A percentile compares a stretch with the other conserved stretches of the same genome.
These are phyloP conservation scores for Mycena sp. DNA, from an alignment of 1,284 basidiomycete genomes.

Conservation along the genomic window DNA sequence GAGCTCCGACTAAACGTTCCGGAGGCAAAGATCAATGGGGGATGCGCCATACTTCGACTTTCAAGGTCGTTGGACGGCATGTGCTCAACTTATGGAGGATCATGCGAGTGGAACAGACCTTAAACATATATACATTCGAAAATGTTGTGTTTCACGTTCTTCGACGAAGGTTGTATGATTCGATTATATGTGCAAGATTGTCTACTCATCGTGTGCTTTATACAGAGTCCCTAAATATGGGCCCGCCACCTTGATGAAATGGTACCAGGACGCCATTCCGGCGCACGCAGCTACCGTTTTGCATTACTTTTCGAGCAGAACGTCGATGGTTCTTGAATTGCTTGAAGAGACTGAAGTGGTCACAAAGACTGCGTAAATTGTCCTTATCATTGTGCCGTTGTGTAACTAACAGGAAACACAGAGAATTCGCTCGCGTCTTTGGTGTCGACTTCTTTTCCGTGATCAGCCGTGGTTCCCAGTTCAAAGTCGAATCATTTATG, in stretches of 20 bases:
- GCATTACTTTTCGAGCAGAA: conserved; percentile 70
- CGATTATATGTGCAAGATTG: not conserved
- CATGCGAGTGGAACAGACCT: conserved; percentile 85
- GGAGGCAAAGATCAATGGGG: conserved; percentile 76
- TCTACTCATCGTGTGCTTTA: conserved; percentile 7
- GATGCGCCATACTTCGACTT: conserved; percentile 79
- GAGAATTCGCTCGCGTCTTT: conserved; percentile 96
- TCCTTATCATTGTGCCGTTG: not conserved
- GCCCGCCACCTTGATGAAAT: conserved; percentile 70
- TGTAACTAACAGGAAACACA: conserved; percentile 41
- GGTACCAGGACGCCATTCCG: conserved; percentile 74
- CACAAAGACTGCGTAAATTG: conserved; percentile 86
- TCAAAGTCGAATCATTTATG: conserved; percentile 99
- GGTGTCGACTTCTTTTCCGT: conserved; percentile 98
- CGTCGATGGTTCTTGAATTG: conserved; percentile 77
- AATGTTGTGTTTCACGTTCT: conserved; percentile 88
- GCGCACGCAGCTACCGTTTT: conserved; percentile 66
- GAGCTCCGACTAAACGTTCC: conserved; percentile 61
- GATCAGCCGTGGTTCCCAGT: conserved; percentile 94
- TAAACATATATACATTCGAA: conserved; percentile 90
- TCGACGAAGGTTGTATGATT: conserved; percentile 72
- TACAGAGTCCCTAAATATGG: conserved; percentile 83
- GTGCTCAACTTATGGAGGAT: conserved; percentile 94
- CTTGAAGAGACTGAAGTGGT: conserved; percentile 84
- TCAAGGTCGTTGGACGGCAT: conserved; percentile 89